Base-by-base conservation (phyloP, 1,284 basidiomycete genomes). In the Ceratobasidium sp. region DNA sequence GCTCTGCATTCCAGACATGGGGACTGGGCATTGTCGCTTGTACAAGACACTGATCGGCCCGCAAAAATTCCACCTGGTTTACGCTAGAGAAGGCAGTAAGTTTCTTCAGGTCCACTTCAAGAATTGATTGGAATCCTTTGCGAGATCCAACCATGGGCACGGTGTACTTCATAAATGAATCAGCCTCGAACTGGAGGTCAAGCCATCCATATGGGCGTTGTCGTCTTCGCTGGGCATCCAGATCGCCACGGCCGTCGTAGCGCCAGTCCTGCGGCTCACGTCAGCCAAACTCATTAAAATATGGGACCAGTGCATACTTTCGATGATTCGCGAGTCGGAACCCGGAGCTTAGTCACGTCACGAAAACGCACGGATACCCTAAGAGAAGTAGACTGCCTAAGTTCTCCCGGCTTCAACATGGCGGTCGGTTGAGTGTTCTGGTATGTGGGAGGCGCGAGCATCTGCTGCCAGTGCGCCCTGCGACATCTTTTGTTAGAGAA, bases 301-400 rank as follows among this genome's bases (percentile, higher is more conserved):
- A 69, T 26, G n/a, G 13, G 9, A 13, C 12, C 15, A 53, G 20
- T 23, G 26, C 68, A 20, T 79, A 91, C 93, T 88, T 96, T 96
- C 0, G 94, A 96, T 0, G 92, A 85, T 85, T 98, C 96, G 18
- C 95, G 90, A 67, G 97, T 97, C 0, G 97, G 96, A 20, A 97
- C 88, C 61, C 94, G 90, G 18, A 97, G 83, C 0, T 90, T 91
- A 0, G 94, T 94, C 39, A 92, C 89, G 69, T 93, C 93, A 10
- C 91, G 89, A 71, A 98, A 87, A 84, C 95, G 93, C 23, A 97
- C 84, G 81, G 95, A 94, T 3, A 97, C 85, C 79, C 92, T 91
- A 84, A 97, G 84, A 18, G 90, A 88, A 1, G 94, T 93, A 89
- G 95, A 97, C 46, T 92, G 84, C n/a, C 97, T 90, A 81, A 88